Evolutionary conservation across 768 basidiomycete species (phyloP).

Genomic region (Mycena vulgaris): DNA sequence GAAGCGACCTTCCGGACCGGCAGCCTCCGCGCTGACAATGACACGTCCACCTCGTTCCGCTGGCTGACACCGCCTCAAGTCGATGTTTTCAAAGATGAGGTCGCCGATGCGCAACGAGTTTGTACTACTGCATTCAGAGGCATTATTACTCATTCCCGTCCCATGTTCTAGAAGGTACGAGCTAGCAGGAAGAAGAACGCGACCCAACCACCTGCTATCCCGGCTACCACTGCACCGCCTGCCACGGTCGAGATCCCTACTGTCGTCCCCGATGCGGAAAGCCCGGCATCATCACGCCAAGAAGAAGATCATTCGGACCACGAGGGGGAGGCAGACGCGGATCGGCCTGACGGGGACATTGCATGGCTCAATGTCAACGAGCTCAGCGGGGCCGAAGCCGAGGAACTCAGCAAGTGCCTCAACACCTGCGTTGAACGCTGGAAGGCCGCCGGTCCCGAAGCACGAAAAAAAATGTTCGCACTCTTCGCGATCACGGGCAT

Average conservation of each 20-base stretch:
- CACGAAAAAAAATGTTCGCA: constrained; percentile 41
- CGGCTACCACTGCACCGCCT: too few species aligned
- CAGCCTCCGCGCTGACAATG: not conserved
- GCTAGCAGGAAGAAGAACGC: too few species aligned
- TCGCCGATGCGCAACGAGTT: not conserved
- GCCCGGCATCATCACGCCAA: too few species aligned
- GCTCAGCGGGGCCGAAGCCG: constrained; percentile 31
- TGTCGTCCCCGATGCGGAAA: too few species aligned
- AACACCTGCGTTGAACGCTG: constrained; percentile 41
- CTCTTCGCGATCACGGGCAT: constrained; percentile 45
- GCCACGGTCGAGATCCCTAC: too few species aligned
- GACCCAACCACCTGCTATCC: too few species aligned
- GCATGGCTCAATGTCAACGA: constrained; percentile 42
- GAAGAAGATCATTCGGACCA: too few species aligned
- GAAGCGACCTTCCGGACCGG: constrained; percentile 2
- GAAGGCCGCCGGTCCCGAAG: constrained; percentile 39
- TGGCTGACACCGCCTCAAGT: not conserved
- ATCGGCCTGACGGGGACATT: constrained; percentile 28
- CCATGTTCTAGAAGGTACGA: too few species aligned
- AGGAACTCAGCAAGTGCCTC: constrained; percentile 21
- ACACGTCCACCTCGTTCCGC: not conserved
- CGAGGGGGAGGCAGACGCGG: not conserved
- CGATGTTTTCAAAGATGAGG: constrained; percentile 25
- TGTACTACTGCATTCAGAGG: too few species aligned
- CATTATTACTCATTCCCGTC: too few species aligned